phyloP scores from a whole-genome alignment of 2,329 filamentous ascomycete species.

The Onygenales sp. region DNA sequence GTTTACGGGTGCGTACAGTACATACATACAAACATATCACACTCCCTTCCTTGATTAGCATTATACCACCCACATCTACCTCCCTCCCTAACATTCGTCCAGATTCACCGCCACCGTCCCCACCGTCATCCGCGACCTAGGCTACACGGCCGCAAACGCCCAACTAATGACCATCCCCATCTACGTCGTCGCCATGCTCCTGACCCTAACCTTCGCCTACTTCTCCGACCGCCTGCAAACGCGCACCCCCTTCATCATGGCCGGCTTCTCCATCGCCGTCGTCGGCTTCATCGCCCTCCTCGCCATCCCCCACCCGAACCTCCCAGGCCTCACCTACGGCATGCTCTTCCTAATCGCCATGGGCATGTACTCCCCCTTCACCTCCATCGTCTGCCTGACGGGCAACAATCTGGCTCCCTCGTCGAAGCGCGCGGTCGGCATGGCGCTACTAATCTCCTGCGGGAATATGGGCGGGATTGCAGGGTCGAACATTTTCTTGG shows the following conservation, averaged over 20 bases:
- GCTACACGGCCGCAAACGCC: slow-evolving; percentile 17
- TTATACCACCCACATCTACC: slow-evolving; percentile 5
- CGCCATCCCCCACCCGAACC: slow-evolving; percentile 17
- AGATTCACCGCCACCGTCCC: slow-evolving; percentile 17
- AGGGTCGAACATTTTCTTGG: slow-evolving; percentile 25
- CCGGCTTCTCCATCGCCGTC: slow-evolving; percentile 61
- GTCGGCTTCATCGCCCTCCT: slow-evolving; percentile 51
- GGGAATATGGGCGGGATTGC: slow-evolving; percentile 31
- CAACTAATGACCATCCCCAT: slow-evolving; percentile 26
- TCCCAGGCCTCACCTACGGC: slow-evolving; percentile 9
- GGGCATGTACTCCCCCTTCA: slow-evolving; percentile 10
- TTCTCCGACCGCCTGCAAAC: slow-evolving; percentile 19
- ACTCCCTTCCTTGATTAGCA: slow-evolving; percentile 2
- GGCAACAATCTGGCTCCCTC: slow-evolving; percentile 28
- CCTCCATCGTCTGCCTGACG: slow-evolving; percentile 9
- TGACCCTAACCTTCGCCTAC: slow-evolving; percentile 18
- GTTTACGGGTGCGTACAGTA: slow-evolving; percentile 11
- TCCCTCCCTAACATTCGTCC: slow-evolving; percentile 4
- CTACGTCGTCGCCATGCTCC: slow-evolving; percentile 17
- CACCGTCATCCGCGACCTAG: slow-evolving; percentile 21
- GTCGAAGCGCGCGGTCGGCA: slow-evolving; percentile 33
- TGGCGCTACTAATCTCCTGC: slow-evolving; percentile 32
- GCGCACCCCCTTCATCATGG: slow-evolving; percentile 28
- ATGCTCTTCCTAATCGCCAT: slow-evolving; percentile 10
- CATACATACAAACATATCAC: slow-evolving; percentile 1